Conservation (phyloP, 768 basidiomycete species). For the Leccinum barrowsii region DNA sequence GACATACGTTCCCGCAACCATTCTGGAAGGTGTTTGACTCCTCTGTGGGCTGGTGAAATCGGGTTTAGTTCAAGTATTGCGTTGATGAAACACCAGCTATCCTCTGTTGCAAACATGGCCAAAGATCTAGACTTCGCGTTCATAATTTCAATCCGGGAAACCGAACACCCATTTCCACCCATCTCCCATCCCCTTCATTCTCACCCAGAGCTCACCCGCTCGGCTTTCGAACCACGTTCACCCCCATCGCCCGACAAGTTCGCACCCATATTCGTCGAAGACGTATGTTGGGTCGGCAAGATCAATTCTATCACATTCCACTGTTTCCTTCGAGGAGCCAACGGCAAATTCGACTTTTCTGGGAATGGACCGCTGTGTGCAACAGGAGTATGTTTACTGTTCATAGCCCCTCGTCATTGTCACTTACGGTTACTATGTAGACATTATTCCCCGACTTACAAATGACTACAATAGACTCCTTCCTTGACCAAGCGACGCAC, state of each 20-base stretch:
- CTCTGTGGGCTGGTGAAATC: neutral
- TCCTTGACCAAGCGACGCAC: no score
- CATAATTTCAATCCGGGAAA: neutral
- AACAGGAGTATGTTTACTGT: neutral
- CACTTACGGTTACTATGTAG: neutral
- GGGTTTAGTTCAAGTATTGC: neutral
- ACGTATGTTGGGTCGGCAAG: neutral
- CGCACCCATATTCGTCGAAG: neutral
- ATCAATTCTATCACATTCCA: neutral
- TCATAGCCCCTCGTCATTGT: neutral
- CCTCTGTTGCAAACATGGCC: neutral
- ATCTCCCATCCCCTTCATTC: neutral
- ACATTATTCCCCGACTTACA: no score
- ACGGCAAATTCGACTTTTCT: neutral
- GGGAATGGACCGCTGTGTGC: neutral
- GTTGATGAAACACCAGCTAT: neutral
- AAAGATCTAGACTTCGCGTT: neutral
- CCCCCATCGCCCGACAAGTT: neutral
- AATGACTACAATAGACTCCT: no score
- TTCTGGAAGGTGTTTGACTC: neutral
- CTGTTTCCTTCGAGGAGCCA: neutral
- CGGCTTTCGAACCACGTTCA: neutral
- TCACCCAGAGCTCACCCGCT: neutral
- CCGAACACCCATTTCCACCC: neutral
- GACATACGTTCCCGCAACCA: neutral